These are phyloP conservation scores for Perilla frutescens DNA, from an alignment of 257 asterid species.

Conservation along the genomic window DNA sequence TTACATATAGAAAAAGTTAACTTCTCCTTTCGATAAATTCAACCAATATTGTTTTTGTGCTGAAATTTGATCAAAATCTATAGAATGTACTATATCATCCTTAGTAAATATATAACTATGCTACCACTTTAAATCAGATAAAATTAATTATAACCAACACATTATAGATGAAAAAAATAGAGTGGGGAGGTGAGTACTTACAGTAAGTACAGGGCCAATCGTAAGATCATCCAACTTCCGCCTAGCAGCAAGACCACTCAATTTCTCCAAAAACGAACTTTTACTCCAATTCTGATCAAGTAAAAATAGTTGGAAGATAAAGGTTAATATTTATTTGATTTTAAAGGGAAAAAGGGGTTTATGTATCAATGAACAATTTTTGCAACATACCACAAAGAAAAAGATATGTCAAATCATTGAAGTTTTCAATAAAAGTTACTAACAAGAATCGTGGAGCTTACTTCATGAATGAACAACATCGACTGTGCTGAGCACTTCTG, in stretches of 20 bases:
- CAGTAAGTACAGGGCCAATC: constrained; percentile 94
- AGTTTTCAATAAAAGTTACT: background rate
- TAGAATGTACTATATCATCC: no score
- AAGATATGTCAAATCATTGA: background rate
- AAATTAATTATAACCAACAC: background rate
- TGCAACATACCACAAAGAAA: background rate
- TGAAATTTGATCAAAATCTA: background rate
- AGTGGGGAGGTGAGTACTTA: constrained; percentile 33
- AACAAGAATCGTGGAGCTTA: constrained; percentile 22
- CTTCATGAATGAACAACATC: constrained; percentile 86
- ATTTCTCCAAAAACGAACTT: constrained; percentile 62
- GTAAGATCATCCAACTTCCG: constrained; percentile 91
- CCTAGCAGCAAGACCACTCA: constrained; percentile 73
- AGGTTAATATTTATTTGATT: background rate
- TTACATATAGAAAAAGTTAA: background rate
- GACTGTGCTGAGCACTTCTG: constrained; percentile 99
- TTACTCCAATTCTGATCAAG: constrained; percentile 75
- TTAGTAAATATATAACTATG: no score
- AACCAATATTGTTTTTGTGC: no score
- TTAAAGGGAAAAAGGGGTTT: background rate
- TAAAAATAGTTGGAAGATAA: constrained; percentile 2
- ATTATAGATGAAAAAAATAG: background rate
- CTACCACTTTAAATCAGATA: background rate
- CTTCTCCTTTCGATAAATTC: background rate
- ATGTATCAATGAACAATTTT: background rate